phyloP scores from a whole-genome alignment of 257 asterid species.

The Solanum corneliomulleri region DNA sequence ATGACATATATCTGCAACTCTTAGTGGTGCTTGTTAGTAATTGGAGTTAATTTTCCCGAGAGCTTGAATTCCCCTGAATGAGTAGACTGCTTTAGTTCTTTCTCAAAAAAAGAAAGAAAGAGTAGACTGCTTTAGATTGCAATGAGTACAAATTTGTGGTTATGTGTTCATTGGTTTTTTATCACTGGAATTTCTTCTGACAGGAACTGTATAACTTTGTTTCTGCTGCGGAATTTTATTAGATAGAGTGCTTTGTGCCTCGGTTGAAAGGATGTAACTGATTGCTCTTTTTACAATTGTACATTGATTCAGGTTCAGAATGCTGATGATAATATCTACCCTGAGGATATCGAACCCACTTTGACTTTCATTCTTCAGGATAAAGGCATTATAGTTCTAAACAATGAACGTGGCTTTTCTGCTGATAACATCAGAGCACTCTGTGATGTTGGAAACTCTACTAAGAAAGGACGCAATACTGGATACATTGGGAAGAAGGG shows the following conservation, averaged over 20 bases:
- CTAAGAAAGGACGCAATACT: conserved; percentile 51
- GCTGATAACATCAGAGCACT: conserved; percentile 78
- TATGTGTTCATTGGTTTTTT: neutral
- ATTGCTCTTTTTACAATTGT: neutral
- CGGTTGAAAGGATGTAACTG: neutral
- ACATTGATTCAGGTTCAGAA: conserved; percentile 64
- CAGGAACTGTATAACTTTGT: neutral
- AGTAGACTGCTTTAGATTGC: neutral
- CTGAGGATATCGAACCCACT: conserved; percentile 67
- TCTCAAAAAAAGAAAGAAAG: neutral
- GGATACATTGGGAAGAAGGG: conserved; percentile 99
- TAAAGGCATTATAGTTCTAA: conserved; percentile 59
- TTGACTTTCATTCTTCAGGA: conserved; percentile 77
- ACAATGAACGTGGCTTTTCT: conserved; percentile 84
- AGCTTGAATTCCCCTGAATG: neutral
- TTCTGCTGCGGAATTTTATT: neutral
- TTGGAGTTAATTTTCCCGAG: neutral
- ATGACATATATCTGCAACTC: neutral
- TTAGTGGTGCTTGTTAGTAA: neutral
- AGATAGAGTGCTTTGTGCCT: neutral
- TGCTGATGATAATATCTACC: conserved; percentile 92
- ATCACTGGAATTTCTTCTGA: neutral
- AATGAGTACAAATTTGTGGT: neutral
- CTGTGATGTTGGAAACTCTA: conserved; percentile 95
- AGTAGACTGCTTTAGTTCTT: neutral